phyloP scores from a whole-genome alignment of 257 asterid species.

The Nicotiana obtusifolia region DNA sequence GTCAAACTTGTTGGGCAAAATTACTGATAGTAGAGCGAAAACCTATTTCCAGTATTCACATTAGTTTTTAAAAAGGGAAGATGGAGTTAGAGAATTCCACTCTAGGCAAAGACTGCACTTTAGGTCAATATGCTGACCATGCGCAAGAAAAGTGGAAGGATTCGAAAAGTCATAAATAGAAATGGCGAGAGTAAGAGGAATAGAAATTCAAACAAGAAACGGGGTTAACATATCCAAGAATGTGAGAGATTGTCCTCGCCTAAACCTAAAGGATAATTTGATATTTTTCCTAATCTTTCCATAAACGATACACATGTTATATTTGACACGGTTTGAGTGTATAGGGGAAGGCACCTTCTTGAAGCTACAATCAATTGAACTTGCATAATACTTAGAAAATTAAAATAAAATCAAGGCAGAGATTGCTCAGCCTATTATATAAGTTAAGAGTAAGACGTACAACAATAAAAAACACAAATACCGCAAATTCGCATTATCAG shows the following conservation, averaged over 20 bases:
- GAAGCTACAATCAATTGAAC: neutral
- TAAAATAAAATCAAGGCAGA: neutral
- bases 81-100: neutral
- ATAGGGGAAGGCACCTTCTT: neutral
- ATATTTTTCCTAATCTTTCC: neutral
- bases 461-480: neutral
- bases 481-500: neutral
- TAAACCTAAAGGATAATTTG: neutral
- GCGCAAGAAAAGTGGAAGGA: neutral
- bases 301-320: neutral
- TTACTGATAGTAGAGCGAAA: no score
- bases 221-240: neutral
- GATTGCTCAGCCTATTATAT: neutral
- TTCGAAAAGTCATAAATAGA: neutral
- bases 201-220: neutral
- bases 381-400: neutral
- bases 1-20: no score
- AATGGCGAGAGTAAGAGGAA: neutral
- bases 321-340: neutral
- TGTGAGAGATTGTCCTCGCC: neutral
- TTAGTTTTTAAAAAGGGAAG: no score
- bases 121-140: neutral
- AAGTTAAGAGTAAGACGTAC: neutral
- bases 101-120: neutral
- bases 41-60: no score